Conservation (phyloP, 2,329 filamentous ascomycete genomes). For the Phialocephala subalpina region DNA sequence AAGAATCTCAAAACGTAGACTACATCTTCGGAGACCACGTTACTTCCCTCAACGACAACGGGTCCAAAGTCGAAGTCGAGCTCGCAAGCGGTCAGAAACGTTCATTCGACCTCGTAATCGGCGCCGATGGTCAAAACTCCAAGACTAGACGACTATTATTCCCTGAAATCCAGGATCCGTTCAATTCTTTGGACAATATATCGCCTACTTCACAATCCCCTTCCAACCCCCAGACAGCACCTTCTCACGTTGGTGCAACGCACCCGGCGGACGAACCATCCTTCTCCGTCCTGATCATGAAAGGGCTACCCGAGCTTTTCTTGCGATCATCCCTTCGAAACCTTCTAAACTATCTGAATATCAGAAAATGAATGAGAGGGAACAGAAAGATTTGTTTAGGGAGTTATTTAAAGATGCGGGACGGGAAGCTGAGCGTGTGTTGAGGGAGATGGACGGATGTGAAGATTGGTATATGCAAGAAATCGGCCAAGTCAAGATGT, state of each 20-base stretch:
- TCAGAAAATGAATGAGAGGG: constrained; percentile 36
- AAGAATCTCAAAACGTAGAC: constrained; percentile 32
- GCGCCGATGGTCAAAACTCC: constrained; percentile 62
- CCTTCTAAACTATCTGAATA: constrained; percentile 2
- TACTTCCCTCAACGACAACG: constrained; percentile 32
- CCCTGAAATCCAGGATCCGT: constrained; percentile 38
- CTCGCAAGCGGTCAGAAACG: constrained; percentile 53
- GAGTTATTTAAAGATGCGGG: constrained; percentile 56
- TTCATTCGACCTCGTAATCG: constrained; percentile 60
- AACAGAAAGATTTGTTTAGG: constrained; percentile 51
- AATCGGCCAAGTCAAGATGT: constrained; percentile 53
- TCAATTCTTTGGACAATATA: constrained; percentile 37
- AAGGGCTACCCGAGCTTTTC: constrained; percentile 49
- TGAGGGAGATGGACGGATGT: constrained; percentile 49
- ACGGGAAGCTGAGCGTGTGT: constrained; percentile 53
- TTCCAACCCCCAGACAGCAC: constrained; percentile 42
- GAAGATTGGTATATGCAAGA: constrained; percentile 56
- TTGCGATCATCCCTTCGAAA: constrained; percentile 41
- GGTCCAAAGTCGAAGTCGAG: constrained; percentile 46
- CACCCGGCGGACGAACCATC: constrained; percentile 47
- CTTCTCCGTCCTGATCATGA: constrained; percentile 51
- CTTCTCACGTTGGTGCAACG: constrained; percentile 48
- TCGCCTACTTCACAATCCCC: constrained; percentile 49
- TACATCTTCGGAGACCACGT: constrained; percentile 47
- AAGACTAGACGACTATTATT: constrained; percentile 50